These are phyloP conservation scores for Stephania cephalantha DNA, from an alignment of 164 flowering plant genomes.

Conservation along the genomic window DNA sequence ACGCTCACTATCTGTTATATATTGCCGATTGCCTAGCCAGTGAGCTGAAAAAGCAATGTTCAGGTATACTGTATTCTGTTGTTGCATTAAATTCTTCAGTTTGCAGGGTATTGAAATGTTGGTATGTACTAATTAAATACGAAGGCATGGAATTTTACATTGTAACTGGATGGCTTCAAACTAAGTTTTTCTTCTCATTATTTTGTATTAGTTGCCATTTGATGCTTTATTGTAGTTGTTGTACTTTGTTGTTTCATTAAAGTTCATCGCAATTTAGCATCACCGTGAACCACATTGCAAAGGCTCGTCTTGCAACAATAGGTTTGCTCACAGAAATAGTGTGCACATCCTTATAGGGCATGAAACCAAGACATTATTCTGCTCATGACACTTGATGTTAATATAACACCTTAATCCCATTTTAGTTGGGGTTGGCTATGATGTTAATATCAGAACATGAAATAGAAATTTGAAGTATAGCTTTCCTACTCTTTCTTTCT, in stretches of 20 bases:
- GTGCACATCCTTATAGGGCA: too few species aligned
- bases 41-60: conserved; percentile 49
- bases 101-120: not conserved
- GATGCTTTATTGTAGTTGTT: not conserved
- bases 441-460: too few species aligned
- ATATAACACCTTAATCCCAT: too few species aligned
- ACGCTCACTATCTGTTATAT: conserved; percentile 81
- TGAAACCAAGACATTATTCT: too few species aligned
- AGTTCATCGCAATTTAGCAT: not conserved
- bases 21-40: conserved; percentile 63
- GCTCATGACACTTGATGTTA: too few species aligned
- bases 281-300: not conserved
- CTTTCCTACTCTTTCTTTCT: too few species aligned
- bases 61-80: conserved; percentile 35
- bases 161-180: not conserved
- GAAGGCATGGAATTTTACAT: not conserved
- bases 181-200: not conserved
- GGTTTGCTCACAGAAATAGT: not conserved
- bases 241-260: not conserved
- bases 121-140: not conserved
- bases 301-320: not conserved
- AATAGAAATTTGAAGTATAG: too few species aligned
- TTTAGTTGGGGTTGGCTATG: too few species aligned
- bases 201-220: not conserved
- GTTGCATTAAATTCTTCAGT: not conserved